Evolutionary conservation across 1,284 basidiomycete genomes (phyloP), one percentile per base, ranked within the genome.

Genomic region (Cryptococcus jaspeensis): DNA sequence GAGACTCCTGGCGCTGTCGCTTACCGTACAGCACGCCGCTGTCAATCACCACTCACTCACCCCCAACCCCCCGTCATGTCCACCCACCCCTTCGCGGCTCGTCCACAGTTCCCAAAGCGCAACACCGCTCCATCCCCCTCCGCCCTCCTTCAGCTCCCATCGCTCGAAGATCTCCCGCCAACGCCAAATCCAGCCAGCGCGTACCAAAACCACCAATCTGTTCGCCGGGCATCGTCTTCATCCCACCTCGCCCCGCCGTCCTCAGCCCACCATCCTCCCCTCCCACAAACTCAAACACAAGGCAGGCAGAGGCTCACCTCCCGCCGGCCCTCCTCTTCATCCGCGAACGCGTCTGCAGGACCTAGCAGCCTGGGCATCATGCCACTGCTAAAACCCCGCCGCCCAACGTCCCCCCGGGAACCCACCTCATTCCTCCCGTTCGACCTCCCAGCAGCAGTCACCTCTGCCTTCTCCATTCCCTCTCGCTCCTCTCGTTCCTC

Each of bases 371-470:
- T 15, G 25, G 18, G 6, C 36, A 45, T 8, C 20, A 55, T 55
- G 53, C 53, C 53, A 11, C 36, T 55, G 5, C 37, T 50, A 38
- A 55, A 50, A 16, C 28, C 41, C 25, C 42, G 51, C 5, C 42
- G 6, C 40, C 47, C 3, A 41, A 42, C 11, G 23, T 15, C 43
- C 11, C 37, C 8, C 22, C 11, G 18, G 5, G 18, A 48, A 9
- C 48, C 42, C 13, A 16, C 48, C 36, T 51, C 49, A 13, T 56
- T 56, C 36, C 39, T 52, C 32, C 55, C 49, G 5, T 56, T 51
- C 35, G 49, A 56, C 22, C 37, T 50, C 16, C n/a, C n/a, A 32
- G 28, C 28, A 4, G 28, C 28, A 32, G 28, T 32, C 28, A 5
- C 39, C 20, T 25, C 37, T 15, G 11, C 25, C 23, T n/a, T 16